Conservation (phyloP, 2,329 filamentous ascomycete genomes). For the Cephalotrichum gorgonifer region DNA sequence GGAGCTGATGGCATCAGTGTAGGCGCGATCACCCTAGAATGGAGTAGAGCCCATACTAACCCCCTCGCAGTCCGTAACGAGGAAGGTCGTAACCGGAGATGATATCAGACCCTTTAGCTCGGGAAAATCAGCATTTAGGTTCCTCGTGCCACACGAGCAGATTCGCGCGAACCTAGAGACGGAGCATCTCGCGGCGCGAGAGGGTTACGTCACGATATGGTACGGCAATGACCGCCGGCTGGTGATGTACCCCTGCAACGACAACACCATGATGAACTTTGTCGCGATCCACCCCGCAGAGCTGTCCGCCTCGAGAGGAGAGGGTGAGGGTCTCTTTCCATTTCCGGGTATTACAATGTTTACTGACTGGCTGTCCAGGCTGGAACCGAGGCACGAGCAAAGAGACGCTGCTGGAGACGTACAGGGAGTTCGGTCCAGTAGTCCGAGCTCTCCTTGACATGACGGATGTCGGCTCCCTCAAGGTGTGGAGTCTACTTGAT, state of each 20-base stretch:
- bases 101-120: slow-evolving; percentile 24
- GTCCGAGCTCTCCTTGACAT: slow-evolving; percentile 28
- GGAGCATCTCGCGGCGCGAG: slow-evolving; percentile 7
- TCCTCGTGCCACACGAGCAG: slow-evolving; percentile 31
- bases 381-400: slow-evolving; percentile 27
- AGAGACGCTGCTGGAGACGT: slow-evolving; percentile 24
- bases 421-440: slow-evolving; percentile 29
- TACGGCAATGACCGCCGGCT: slow-evolving; percentile 29
- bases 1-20: slow-evolving; percentile 45
- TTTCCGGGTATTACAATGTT: neutral
- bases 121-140: slow-evolving; percentile 46
- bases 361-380: slow-evolving; percentile 12
- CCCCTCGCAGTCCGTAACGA: slow-evolving; percentile 11
- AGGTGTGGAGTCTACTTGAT: slow-evolving; percentile 50
- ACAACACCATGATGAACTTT: slow-evolving; percentile 35
- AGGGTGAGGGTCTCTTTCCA: slow-evolving; percentile 9
- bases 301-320: slow-evolving; percentile 5
- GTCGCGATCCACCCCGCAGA: slow-evolving; percentile 38
- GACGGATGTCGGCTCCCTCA: slow-evolving; percentile 33
- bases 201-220: slow-evolving; percentile 17
- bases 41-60: neutral
- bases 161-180: slow-evolving; percentile 17
- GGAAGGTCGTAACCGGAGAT: slow-evolving; percentile 13
- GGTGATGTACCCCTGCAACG: slow-evolving; percentile 35
- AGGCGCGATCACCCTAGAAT: slow-evolving; percentile 8